phyloP scores from a whole-genome alignment of 2,329 filamentous ascomycete genomes.

The Monosporascus cannonballus region DNA sequence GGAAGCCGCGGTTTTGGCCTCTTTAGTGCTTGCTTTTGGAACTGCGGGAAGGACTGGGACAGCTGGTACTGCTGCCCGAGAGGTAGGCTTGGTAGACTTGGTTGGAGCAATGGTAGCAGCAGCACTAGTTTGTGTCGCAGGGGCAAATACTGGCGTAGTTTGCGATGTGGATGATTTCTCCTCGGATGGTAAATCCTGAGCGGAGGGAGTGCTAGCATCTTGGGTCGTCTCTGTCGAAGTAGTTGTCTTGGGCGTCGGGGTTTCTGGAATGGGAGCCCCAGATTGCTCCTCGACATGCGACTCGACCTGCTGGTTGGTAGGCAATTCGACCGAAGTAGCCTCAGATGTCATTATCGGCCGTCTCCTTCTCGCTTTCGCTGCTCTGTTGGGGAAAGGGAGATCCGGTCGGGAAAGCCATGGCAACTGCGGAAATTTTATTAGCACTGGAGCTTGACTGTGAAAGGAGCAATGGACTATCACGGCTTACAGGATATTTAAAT shows the following conservation, averaged over 20 bases:
- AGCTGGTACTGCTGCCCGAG: slow-evolving; percentile 32
- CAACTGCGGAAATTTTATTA: slow-evolving; percentile 31
- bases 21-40: slow-evolving; percentile 33
- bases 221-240: slow-evolving; percentile 5
- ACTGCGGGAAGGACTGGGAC: slow-evolving; percentile 42
- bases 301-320: slow-evolving; percentile 28
- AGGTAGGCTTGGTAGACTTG: slow-evolving; percentile 23
- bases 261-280: slow-evolving; percentile 17
- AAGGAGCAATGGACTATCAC: not conserved
- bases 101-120: slow-evolving; percentile 18
- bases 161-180: slow-evolving; percentile 27
- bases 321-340: slow-evolving; percentile 35
- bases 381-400: slow-evolving; percentile 41
- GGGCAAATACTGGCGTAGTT: slow-evolving; percentile 28
- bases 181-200: slow-evolving; percentile 26
- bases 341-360: slow-evolving; percentile 29
- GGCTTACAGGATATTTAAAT: slow-evolving; percentile 48
- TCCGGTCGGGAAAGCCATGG: slow-evolving; percentile 53
- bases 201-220: slow-evolving; percentile 24
- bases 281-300: slow-evolving; percentile 6
- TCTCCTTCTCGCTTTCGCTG: slow-evolving; percentile 37
- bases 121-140: slow-evolving; percentile 18
- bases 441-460: slow-evolving; percentile 19
- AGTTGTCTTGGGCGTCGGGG: slow-evolving; percentile 11
- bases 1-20: slow-evolving; percentile 16